Conservation (phyloP, 1,139 yeast species). For the Protomyces arabidopsidicola region DNA sequence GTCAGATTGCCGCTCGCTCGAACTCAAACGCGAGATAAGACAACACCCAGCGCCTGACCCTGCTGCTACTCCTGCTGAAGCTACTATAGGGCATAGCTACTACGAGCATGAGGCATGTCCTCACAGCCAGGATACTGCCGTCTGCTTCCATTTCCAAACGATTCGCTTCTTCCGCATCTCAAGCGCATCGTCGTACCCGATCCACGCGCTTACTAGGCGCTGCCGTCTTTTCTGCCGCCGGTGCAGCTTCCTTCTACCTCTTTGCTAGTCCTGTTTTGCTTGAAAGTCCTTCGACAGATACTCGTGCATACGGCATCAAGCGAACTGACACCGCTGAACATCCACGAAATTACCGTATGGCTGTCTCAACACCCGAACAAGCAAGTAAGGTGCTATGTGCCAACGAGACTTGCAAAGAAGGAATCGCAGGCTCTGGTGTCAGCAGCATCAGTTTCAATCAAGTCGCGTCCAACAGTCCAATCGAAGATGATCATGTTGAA, state of each 20-base stretch:
- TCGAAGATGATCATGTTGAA: constrained; percentile 90
- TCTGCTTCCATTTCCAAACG: neutral
- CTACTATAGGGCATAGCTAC: too few species aligned
- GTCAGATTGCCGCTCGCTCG: too few species aligned
- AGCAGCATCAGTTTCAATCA: constrained; percentile 87
- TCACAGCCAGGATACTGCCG: too few species aligned
- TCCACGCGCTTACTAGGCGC: neutral
- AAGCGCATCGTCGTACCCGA: neutral
- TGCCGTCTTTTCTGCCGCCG: neutral
- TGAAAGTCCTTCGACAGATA: neutral
- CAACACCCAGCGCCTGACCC: too few species aligned
- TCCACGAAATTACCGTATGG: constrained; percentile 19
- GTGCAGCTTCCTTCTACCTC: neutral
- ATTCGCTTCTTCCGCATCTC: neutral
- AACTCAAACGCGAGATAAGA: too few species aligned
- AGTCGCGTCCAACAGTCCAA: constrained; percentile 84
- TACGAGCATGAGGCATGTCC: too few species aligned
- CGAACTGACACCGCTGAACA: constrained; percentile 17
- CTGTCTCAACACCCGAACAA: constrained; percentile 7
- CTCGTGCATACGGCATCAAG: neutral
- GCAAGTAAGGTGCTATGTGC: constrained; percentile 6
- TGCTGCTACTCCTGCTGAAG: too few species aligned
- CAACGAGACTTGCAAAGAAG: neutral
- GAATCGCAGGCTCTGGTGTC: constrained; percentile 52
- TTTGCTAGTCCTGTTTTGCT: neutral